These are phyloP conservation scores for Beauveria varroae DNA, from an alignment of 2,329 filamentous ascomycete genomes.

Conservation along the genomic window DNA sequence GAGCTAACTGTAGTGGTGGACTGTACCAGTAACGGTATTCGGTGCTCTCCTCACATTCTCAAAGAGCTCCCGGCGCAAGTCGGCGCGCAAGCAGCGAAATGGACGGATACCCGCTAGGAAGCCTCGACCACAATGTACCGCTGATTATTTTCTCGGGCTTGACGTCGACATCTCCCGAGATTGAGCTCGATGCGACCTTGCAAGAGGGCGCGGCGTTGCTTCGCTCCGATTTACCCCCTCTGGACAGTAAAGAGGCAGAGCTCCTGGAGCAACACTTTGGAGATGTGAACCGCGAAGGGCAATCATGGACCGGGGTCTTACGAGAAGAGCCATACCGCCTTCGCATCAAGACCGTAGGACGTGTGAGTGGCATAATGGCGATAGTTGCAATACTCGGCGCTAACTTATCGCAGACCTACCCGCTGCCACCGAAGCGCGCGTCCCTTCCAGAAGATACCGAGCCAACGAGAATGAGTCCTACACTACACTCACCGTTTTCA, in stretches of 20 bases:
- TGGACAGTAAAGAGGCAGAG: constrained; percentile 58
- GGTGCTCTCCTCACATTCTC: neutral
- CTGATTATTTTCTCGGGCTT: constrained; percentile 78
- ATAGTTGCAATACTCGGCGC: neutral
- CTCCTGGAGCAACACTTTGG: constrained; percentile 60
- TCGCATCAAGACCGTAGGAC: constrained; percentile 65
- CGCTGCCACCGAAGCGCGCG: constrained; percentile 51
- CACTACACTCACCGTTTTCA: constrained; percentile 87
- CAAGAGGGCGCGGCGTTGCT: constrained; percentile 54
- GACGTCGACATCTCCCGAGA: constrained; percentile 31
- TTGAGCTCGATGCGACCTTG: constrained; percentile 41
- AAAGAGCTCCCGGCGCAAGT: constrained; percentile 1
- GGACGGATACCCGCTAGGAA: constrained; percentile 73
- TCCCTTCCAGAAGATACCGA: constrained; percentile 45
- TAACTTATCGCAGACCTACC: constrained; percentile 37
- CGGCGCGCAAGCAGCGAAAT: constrained; percentile 27
- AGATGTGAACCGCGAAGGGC: constrained; percentile 53
- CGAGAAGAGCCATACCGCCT: constrained; percentile 50
- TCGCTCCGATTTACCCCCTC: constrained; percentile 60
- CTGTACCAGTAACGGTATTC: neutral
- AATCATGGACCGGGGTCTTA: constrained; percentile 60
- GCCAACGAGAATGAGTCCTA: constrained; percentile 36
- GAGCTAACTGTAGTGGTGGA: neutral
- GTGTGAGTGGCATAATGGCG: constrained; percentile 52
- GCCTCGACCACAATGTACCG: constrained; percentile 80